Evolutionary conservation across 257 asterid genomes (phyloP).

Genomic region (Capsicum pubescens): DNA sequence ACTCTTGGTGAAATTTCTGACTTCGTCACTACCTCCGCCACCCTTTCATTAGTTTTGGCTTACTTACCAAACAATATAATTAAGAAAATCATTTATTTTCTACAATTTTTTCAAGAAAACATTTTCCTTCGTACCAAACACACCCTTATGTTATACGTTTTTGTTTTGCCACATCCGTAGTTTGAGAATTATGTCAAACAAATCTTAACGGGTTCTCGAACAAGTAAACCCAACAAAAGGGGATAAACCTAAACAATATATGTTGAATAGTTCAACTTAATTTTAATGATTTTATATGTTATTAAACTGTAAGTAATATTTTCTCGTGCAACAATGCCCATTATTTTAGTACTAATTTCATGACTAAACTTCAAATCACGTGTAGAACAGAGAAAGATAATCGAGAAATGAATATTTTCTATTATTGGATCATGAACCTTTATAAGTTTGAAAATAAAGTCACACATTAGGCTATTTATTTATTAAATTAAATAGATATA

Average conservation of each 20-base stretch:
- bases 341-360: background rate
- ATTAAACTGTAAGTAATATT: background rate
- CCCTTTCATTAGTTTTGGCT: background rate
- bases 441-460: no score
- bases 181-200: background rate
- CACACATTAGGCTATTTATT: no score
- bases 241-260: background rate
- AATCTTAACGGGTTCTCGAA: background rate
- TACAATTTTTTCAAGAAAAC: background rate
- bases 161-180: background rate
- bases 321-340: background rate
- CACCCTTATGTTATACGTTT: background rate
- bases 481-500: no score
- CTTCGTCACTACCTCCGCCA: background rate
- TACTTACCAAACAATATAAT: background rate
- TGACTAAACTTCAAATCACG: background rate
- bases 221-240: background rate
- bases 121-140: background rate
- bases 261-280: slow-evolving; percentile 13
- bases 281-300: background rate
- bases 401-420: background rate
- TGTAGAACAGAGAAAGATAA: background rate
- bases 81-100: background rate
- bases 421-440: background rate
- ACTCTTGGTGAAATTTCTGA: no score